Conservation (phyloP, 257 asterid genomes). For the Hygrophila difformis region DNA sequence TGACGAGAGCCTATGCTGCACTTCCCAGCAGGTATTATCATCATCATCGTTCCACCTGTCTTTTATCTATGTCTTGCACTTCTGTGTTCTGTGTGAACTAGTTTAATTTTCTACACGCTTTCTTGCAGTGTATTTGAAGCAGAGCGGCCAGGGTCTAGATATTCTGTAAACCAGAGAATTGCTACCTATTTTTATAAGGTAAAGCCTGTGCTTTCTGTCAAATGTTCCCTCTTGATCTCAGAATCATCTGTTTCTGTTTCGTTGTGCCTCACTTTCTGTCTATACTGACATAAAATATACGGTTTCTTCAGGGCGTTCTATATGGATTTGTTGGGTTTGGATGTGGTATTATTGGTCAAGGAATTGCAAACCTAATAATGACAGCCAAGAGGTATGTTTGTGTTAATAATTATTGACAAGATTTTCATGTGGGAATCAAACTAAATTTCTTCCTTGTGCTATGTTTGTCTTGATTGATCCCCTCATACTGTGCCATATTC, state of each 20-base stretch:
- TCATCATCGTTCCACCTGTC: not conserved
- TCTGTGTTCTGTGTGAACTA: not conserved
- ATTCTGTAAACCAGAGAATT: slow-evolving; percentile 69
- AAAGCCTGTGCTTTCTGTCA: not conserved
- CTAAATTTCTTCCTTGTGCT: too few species aligned
- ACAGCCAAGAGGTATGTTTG: slow-evolving; percentile 75
- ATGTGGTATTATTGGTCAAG: slow-evolving; percentile 94
- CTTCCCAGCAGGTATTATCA: slow-evolving; percentile 86
- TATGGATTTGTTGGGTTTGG: slow-evolving; percentile 96
- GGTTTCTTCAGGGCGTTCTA: slow-evolving; percentile 68
- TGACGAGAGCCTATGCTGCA: slow-evolving; percentile 70
- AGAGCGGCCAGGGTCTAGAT: slow-evolving; percentile 78
- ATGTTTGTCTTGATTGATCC: too few species aligned
- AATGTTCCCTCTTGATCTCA: too few species aligned
- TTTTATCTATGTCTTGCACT: not conserved
- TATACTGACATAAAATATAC: slow-evolving; percentile 1
- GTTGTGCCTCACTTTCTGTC: too few species aligned
- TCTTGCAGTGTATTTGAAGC: slow-evolving; percentile 85
- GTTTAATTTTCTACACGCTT: too few species aligned
- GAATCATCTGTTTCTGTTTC: not conserved
- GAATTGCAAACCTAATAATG: slow-evolving; percentile 91
- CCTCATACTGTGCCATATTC: too few species aligned
- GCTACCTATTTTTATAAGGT: slow-evolving; percentile 89
- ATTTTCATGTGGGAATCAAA: too few species aligned
- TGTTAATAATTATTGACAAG: too few species aligned